A percentile compares a stretch with the other conserved stretches of the same genome.
phyloP scores from a whole-genome alignment of 768 basidiomycete genomes.

The Serendipita sp. region DNA sequence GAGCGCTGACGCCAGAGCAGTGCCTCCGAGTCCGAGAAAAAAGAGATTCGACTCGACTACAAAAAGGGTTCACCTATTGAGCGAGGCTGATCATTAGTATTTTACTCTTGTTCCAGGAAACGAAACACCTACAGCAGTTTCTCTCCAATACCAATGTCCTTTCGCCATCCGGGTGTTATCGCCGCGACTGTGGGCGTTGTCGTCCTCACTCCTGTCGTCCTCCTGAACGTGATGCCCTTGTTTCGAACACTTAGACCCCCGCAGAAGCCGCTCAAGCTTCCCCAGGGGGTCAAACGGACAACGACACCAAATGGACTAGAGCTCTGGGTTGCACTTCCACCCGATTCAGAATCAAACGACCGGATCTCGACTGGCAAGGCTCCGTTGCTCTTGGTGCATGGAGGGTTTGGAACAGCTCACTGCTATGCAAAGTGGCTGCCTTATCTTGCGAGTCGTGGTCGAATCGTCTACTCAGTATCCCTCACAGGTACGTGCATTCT shows the following conservation, averaged over 20 bases:
- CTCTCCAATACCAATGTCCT: background rate
- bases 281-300: background rate
- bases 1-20: too few species aligned
- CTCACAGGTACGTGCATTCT: background rate
- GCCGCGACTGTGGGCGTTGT: background rate
- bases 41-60: too few species aligned
- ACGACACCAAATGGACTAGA: background rate
- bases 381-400: background rate
- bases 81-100: too few species aligned
- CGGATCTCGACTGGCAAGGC: background rate
- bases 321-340: background rate
- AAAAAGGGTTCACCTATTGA: too few species aligned
- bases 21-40: too few species aligned
- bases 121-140: background rate
- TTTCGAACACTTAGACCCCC: background rate
- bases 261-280: background rate
- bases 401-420: background rate
- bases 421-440: slow-evolving; percentile 3
- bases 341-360: background rate
- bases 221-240: background rate
- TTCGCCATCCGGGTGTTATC: background rate
- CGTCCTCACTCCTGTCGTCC: background rate
- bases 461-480: background rate
- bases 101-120: too few species aligned
- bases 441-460: background rate